phyloP scores from a whole-genome alignment of 768 basidiomycete species.

The Leucocoprinus sp. region DNA sequence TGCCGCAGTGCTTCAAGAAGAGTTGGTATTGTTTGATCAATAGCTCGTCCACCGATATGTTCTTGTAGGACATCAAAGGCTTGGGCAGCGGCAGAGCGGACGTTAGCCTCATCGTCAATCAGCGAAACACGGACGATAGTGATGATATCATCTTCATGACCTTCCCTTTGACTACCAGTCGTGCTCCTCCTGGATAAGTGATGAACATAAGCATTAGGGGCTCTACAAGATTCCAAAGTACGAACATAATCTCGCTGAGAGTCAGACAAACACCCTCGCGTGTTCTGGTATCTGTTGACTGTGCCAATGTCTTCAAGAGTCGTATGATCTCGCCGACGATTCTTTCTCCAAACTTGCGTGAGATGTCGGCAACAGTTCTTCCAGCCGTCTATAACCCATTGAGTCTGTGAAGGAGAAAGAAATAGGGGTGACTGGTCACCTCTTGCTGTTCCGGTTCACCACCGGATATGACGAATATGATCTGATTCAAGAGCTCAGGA shows the following conservation, averaged over 20 bases:
- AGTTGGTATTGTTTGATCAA: slow-evolving; percentile 95
- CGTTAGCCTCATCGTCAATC: slow-evolving; percentile 81
- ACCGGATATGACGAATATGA: slow-evolving; percentile 71
- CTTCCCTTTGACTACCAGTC: slow-evolving; percentile 76
- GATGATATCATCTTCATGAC: slow-evolving; percentile 84
- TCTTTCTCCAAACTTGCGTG: slow-evolving; percentile 92
- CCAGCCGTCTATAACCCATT: slow-evolving; percentile 34
- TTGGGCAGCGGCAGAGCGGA: slow-evolving; percentile 83
- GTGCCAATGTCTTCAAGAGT: slow-evolving; percentile 61
- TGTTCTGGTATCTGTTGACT: slow-evolving; percentile 54
- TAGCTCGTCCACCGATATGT: slow-evolving; percentile 80
- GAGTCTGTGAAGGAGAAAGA: not conserved
- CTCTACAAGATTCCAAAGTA: slow-evolving; percentile 3
- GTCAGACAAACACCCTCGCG: slow-evolving; percentile 82
- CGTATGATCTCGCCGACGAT: slow-evolving; percentile 78
- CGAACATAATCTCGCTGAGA: slow-evolving; percentile 84
- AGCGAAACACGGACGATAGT: slow-evolving; percentile 74
- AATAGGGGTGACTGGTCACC: slow-evolving; percentile 30
- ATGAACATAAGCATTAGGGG: slow-evolving; percentile 6
- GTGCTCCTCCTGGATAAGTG: slow-evolving; percentile 59
- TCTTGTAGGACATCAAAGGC: slow-evolving; percentile 92
- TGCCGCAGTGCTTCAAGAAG: slow-evolving; percentile 87
- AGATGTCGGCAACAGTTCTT: slow-evolving; percentile 80
- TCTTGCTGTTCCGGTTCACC: slow-evolving; percentile 85
- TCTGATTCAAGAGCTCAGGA: slow-evolving; percentile 71